phyloP scores from a whole-genome alignment of 495 filamentous ascomycete species.

The Penicillium goetzii region DNA sequence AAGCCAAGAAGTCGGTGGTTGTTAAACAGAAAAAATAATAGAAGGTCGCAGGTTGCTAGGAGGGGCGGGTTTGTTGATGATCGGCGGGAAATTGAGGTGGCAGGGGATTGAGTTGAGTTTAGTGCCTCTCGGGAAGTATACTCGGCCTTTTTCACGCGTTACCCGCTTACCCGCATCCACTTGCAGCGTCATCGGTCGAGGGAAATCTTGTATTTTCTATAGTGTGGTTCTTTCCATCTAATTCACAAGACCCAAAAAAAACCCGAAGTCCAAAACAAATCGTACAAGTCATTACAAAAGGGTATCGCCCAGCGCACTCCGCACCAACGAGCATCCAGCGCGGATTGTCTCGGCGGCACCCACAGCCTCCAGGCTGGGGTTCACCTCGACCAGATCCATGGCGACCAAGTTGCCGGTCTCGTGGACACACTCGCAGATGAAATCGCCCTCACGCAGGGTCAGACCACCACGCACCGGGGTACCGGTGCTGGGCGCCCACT shows the following conservation, averaged over 20 bases:
- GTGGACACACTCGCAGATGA: constrained; percentile 95
- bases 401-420: constrained; percentile 89
- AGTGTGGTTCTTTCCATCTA: background rate
- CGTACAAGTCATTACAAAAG: constrained; percentile 59
- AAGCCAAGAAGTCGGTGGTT: background rate
- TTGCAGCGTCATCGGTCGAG: constrained; percentile 8
- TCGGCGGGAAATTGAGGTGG: constrained; percentile 36
- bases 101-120: constrained; percentile 30
- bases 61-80: constrained; percentile 26
- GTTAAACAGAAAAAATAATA: constrained; percentile 8
- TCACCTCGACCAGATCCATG: constrained; percentile 96
- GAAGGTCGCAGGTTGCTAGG: background rate
- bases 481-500: constrained; percentile 94
- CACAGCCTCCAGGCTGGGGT: constrained; percentile 77
- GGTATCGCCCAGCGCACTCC: constrained; percentile 90
- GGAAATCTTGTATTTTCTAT: background rate
- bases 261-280: constrained; percentile 4
- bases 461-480: constrained; percentile 95
- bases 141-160: background rate
- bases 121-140: constrained; percentile 6
- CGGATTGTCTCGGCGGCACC: constrained; percentile 87
- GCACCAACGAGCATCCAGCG: constrained; percentile 85
- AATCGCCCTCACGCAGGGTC: constrained; percentile 95
- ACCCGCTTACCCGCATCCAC: constrained; percentile 7
- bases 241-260: background rate